Evolutionary conservation across 2,329 filamentous ascomycete species (phyloP), one percentile per base, ranked within the genome.

Genomic region (Sporothrix curviconia): DNA sequence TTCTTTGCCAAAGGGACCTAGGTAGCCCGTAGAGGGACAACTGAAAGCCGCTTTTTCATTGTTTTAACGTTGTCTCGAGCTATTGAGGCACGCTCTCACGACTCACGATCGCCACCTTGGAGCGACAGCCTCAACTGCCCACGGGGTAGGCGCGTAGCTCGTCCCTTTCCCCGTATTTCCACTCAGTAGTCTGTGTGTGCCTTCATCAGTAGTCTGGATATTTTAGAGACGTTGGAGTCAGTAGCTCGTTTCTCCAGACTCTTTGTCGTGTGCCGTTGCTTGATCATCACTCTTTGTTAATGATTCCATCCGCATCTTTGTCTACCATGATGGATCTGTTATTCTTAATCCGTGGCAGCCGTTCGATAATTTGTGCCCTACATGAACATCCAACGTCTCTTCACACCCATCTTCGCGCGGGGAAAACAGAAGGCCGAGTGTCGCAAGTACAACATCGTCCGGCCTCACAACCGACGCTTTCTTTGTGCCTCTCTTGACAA

Each of bases 201-300:
- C 37, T 30, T 50, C 47, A 32, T 50, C 47, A 50, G 47, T 50
- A 37, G 47, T 50, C 47, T 50, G 32, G 32, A 50, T 17, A 37
- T 37, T 50, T 22, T 50, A 15, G 32, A 50, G 32, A 50, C 9
- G 36, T 19, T 25, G 14, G 47, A 49, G 46, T 49, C 46, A 49
- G 46, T 49, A 49, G 46, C 30, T 22, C 30, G 12, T 36, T 32
- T 32, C 46, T 49, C 46, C 17, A 12, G 46, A 24, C 46, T 49
- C 9, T 14, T 15, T 40, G n/a, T n/a, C n/a, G n/a, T n/a, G n/a
- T n/a, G n/a, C n/a, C n/a, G n/a, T n/a, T n/a, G n/a, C n/a, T n/a
- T n/a, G n/a, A n/a, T n/a, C n/a, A n/a, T n/a, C n/a, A n/a, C n/a
- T 24, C 25, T 43, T 24, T 22, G 12, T 24, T 43, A 12, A 6